Evolutionary conservation across 331 rosid species (phyloP), one percentile per base, ranked within the genome.

Genomic region (Phaseolus coccineus): DNA sequence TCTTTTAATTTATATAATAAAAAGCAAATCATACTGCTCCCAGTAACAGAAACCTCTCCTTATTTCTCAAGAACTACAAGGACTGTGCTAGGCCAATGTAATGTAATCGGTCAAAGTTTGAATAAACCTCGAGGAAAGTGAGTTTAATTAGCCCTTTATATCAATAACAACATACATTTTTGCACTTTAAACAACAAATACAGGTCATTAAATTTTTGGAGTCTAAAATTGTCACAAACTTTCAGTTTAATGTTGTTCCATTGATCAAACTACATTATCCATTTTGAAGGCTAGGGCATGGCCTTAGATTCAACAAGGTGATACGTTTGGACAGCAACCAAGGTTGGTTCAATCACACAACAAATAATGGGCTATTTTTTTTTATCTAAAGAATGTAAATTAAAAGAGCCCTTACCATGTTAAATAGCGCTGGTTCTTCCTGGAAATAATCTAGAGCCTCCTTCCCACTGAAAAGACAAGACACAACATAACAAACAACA

Each of bases 371-470:
- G 28, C 7, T 14, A 2, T 0, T 4, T 15, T 5, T 5, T 2
- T 62, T 0, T 33, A 28, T 22, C 5, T 22, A 1, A 44, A 53
- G 5, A 77, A 39, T 27, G 39, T 46, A 27, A 58, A 37, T 30
- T 39, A 70, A 71, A 73, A 46, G n/a, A 77, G 27, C 53, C 40
- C 88, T 76, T 88, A 94, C 98, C 83, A 89, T 27, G 78, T 90
- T 87, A 85, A 92, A 95, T 31, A 95, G 80, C 9, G 88, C 81
- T 1, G 88, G 89, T 22, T 95, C 97, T 72, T 87, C 94, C 33
- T 83, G 87, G 87, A 95, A 95, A 88, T 95, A 95, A 69, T 88
- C 71, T 69, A 92, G 93, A 0, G 98, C 98, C 76, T 95, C 97
- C 82, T 92, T 81, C 74, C 98, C 98, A 50, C 98, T 94, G 89